Evolutionary conservation across 345 rosid species (phyloP).

Genomic region (Kernera saxatilis): DNA sequence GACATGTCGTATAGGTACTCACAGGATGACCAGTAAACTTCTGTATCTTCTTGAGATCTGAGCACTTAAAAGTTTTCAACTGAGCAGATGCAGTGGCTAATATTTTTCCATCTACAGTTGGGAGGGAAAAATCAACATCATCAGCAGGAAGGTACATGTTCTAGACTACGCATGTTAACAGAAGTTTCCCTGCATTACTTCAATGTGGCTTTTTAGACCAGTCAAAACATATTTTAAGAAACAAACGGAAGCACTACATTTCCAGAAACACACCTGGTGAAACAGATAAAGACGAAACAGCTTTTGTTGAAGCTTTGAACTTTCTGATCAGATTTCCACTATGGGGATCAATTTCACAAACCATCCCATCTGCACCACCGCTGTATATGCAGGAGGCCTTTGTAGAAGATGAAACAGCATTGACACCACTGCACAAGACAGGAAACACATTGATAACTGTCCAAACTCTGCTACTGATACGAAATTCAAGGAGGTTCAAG

Average conservation of each 20-base stretch:
- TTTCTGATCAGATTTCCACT: constrained; percentile 62
- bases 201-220: neutral
- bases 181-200: neutral
- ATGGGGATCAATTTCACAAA: constrained; percentile 73
- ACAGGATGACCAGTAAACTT: constrained; percentile 95
- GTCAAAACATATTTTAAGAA: neutral
- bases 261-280: constrained; percentile 55
- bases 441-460: neutral
- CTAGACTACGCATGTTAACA: neutral
- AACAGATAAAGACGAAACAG: constrained; percentile 67
- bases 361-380: constrained; percentile 91
- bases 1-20: constrained; percentile 28
- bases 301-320: constrained; percentile 71
- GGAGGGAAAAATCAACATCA: constrained; percentile 8
- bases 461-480: neutral
- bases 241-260: neutral
- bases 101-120: constrained; percentile 56
- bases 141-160: constrained; percentile 7
- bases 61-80: constrained; percentile 61
- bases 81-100: constrained; percentile 83
- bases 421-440: constrained; percentile 70
- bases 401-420: constrained; percentile 65
- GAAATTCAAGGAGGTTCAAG: neutral
- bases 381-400: constrained; percentile 56
- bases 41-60: constrained; percentile 70